Evolutionary conservation across 129 eudicot species (phyloP), one percentile per base, ranked within the genome.

Genomic region (Flaveria linearis): DNA sequence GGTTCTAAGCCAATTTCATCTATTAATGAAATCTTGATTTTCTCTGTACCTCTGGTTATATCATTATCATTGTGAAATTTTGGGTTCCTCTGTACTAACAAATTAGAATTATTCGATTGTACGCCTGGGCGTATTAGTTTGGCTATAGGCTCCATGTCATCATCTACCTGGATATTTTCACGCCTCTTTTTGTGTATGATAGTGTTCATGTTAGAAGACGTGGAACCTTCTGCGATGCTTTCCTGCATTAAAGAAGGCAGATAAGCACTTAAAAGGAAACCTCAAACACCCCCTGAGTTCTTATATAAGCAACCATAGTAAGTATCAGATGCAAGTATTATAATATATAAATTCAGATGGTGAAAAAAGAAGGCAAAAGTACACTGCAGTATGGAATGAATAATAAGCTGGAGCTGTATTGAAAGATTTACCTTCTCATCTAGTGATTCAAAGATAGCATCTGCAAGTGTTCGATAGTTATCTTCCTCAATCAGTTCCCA

Each of bases 401-500:
- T 42, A 46, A 61, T n/a, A 63, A 7, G 13, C n/a, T 60, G 43
- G 46, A 20, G 33, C 17, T 62, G 13, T 66, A 46, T 25, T 18
- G 45, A 42, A 78, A 15, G 43, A 71, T 67, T 42, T 68, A 90
- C 96, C 92, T 86, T 61, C 26, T 86, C 89, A 12, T 88, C 92
- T 25, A 53, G 51, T 4, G 42, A n/a, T 47, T 90, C 92, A 55
- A 90, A 88, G 60, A 93, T 90, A 47, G 92, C 87, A 84, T 90
- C 96, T 45, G 77, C 97, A 73, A 93, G 98, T 8, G 85, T 71
- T 16, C 86, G 87, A 62, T 83, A 93, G 12, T 93, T 93, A 7
- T 90, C 92, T 46, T 83, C 95, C 68, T 93, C 95, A 4, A 93
- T 93, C 22, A 85, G 82, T 1, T 82, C 88, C 98, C 96, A 93